Base-by-base conservation (phyloP, 345 rosid genomes). In the Moringa oleifera region DNA sequence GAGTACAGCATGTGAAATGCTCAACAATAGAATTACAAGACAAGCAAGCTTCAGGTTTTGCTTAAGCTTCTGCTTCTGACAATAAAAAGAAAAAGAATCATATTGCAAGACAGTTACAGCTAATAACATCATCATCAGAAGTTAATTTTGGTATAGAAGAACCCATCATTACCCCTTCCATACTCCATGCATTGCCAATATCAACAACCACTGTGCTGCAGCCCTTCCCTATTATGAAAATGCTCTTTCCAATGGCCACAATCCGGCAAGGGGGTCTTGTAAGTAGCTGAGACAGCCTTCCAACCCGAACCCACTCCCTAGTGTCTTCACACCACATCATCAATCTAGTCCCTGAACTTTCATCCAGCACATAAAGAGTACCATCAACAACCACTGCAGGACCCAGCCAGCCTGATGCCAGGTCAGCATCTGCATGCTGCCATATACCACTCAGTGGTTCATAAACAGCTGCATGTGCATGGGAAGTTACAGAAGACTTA, bases 331-430 rank as follows among this genome's bases (percentile, higher is more conserved):
- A 65, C 95, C 95, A 91, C 82, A 71, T 80, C 73, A 81, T 80
- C 66, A 91, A 68, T 80, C 73, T 83, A 6, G 87, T 79, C 59
- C 97, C 97, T 20, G 77, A 83, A 73, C 85, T 83, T 68, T 82
- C 83, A 73, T 88, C 93, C 75, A 91, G 66, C 53, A 91, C 91
- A 57, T 84, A 91, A 19, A 91, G 89, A 21, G 72, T 73, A 18
- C 67, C 89, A 49, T 76, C 86, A 20, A 82, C 81, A 24, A 80
- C 83, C 28, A 85, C 89, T 10, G 95, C 93, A 12, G 92, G 93
- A 69, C 95, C 97, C 23, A 53, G 74, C 95, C 93, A 91, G 57
- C 97, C 97, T 18, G 82, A 80, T 0, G 82, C 85, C 59, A 91
- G 68, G 61, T 77, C 80, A 53, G 74, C 79, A 70, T 86, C 93